phyloP scores from a whole-genome alignment of 768 basidiomycete species.

The Crucibulum laeve region DNA sequence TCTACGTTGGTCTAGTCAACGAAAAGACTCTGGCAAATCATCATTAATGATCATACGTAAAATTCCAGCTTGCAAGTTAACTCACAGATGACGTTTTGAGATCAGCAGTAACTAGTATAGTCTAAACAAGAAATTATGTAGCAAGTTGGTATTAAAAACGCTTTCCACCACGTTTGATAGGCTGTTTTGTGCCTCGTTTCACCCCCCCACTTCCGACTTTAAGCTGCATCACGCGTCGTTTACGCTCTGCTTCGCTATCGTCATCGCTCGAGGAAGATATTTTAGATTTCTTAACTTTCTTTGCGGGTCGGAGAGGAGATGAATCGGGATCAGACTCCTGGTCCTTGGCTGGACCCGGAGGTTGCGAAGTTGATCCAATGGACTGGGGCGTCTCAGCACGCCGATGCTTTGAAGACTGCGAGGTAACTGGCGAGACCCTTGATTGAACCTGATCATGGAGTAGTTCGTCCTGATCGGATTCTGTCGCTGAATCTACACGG shows the following conservation, averaged over 20 bases:
- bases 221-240: slow-evolving; percentile 33
- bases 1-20: no score
- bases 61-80: no score
- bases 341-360: slow-evolving; percentile 8
- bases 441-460: slow-evolving; percentile 14
- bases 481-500: slow-evolving; percentile 42
- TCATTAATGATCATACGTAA: no score
- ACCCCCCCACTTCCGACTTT: slow-evolving; percentile 28
- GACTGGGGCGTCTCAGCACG: background rate
- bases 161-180: slow-evolving; percentile 71
- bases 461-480: slow-evolving; percentile 31
- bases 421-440: background rate
- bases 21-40: no score
- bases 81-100: no score
- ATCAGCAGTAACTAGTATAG: no score
- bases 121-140: background rate
- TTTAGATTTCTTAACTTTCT: slow-evolving; percentile 44
- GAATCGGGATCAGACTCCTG: slow-evolving; percentile 41
- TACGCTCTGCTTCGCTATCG: slow-evolving; percentile 56
- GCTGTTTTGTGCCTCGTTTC: slow-evolving; percentile 61
- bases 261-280: slow-evolving; percentile 40
- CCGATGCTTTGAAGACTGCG: background rate
- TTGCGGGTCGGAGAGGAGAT: slow-evolving; percentile 43
- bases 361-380: slow-evolving; percentile 4
- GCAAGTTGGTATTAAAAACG: slow-evolving; percentile 58